Evolutionary conservation across 2,329 filamentous ascomycete genomes (phyloP), one percentile per base, ranked within the genome.

Genomic region (Cordyceps farinosa): DNA sequence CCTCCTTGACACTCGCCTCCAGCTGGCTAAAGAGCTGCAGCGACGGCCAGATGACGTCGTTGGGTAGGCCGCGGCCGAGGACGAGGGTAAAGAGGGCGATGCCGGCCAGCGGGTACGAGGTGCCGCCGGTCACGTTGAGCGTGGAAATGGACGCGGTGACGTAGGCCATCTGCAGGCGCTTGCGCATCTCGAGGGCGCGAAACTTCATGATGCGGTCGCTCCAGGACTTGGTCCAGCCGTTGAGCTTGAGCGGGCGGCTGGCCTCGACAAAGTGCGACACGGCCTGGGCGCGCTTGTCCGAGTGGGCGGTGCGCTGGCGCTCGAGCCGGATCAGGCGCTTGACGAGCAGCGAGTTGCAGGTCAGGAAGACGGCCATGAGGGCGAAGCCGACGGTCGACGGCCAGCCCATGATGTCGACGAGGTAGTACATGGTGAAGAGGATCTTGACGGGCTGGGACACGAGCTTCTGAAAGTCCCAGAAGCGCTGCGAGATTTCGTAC

Each of bases 221-320:
- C 76, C 76, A 78, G 0, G 74, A 73, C 1, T 67, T 69, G 1
- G 76, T 78, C 76, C 76, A 78, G 6, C 75, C 76, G 42, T 78
- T 78, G 36, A 78, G 71, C 66, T 78, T 78, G 7, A 78, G 72
- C 0, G 94, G 90, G 3, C 92, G 85, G 62, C 95, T 91, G 0
- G 90, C 88, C 73, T 96, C 92, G 58, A 97, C 90, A 64, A 96
- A 95, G 70, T 96, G 91, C 2, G 89, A 88, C 1, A 91, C 91
- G 5, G 90, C 85, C 70, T 96, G 90, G 0, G 96, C 82, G 67
- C 93, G 90, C 30, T 82, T 78, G 71, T 97, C 92, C 0, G 91
- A 93, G 2, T 90, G 87, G 0, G 80, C 78, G 52, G 92, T 84
- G n/a, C 91, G 86, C 30, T 84, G 80, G 62, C 84, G 84, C 72